Evolutionary conservation across 2,329 filamentous ascomycete species (phyloP).

Genomic region (Colletotrichum magnum): DNA sequence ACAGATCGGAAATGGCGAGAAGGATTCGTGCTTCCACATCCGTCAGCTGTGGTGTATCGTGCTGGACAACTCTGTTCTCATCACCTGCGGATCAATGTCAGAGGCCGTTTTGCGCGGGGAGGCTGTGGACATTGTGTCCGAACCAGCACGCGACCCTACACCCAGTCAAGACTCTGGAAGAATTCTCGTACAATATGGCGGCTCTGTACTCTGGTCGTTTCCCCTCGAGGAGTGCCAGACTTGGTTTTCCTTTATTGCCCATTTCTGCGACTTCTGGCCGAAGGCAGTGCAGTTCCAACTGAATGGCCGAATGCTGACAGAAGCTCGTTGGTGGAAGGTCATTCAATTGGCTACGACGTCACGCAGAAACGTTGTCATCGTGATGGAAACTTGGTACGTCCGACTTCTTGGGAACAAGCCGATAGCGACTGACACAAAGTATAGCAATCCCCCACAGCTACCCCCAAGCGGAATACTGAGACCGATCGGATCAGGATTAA

Average conservation of each 20-base stretch:
- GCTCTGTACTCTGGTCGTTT: constrained; percentile 56
- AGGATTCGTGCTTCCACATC: constrained; percentile 61
- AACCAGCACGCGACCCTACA: constrained; percentile 46
- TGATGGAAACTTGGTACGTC: constrained; percentile 32
- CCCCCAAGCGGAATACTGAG: constrained; percentile 32
- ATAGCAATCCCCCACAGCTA: constrained; percentile 32
- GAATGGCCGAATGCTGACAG: constrained; percentile 47
- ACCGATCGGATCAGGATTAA: constrained; percentile 6
- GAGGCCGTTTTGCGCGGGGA: constrained; percentile 52
- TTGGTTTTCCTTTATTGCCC: constrained; percentile 60
- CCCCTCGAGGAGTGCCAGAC: constrained; percentile 56
- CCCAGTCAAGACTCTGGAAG: constrained; percentile 37
- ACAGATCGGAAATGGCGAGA: constrained; percentile 51
- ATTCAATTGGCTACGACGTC: constrained; percentile 45
- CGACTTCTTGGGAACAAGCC: background rate
- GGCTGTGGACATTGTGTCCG: constrained; percentile 47
- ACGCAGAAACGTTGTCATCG: constrained; percentile 44
- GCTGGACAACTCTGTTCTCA: constrained; percentile 57
- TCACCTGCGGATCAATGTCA: constrained; percentile 58
- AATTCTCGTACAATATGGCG: constrained; percentile 53
- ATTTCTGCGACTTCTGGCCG: constrained; percentile 61
- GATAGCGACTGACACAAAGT: background rate
- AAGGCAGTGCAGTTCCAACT: constrained; percentile 53
- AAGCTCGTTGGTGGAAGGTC: constrained; percentile 49
- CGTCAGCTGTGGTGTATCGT: constrained; percentile 64